Percentiles rank a stretch among this genome's conserved stretches.
Conservation (phyloP, 1,139 yeast genomes). For the Suhomyces terraborum region DNA sequence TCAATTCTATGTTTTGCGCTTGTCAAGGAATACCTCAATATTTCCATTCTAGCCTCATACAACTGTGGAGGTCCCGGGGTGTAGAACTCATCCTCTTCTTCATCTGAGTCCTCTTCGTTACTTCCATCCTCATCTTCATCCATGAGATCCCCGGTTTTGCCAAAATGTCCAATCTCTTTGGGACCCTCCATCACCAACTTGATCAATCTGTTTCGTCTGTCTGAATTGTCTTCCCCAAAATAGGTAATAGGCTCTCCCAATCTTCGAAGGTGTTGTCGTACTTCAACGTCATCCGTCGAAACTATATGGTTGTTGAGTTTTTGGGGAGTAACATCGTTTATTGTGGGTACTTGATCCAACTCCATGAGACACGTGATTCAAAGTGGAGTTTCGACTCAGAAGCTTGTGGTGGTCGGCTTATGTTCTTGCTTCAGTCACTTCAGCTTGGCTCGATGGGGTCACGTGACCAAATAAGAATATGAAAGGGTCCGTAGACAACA, state of each 20-base stretch:
- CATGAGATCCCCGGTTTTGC: conserved; percentile 20
- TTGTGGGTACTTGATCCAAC: background rate
- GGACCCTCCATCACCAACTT: conserved; percentile 33
- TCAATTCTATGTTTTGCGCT: conserved; percentile 47
- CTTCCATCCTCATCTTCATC: conserved; percentile 26
- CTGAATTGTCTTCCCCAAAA: conserved; percentile 63
- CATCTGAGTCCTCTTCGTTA: conserved; percentile 40
- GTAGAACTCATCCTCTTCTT: conserved; percentile 76
- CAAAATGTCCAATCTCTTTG: conserved; percentile 21
- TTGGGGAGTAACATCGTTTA: background rate
- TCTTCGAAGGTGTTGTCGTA: conserved; percentile 47
- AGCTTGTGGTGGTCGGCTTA: no score
- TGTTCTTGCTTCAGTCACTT: no score
- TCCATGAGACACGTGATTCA: background rate
- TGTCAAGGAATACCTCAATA: conserved; percentile 54
- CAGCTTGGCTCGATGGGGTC: no score
- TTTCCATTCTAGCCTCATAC: conserved; percentile 50
- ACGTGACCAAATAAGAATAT: no score
- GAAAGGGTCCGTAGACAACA: no score
- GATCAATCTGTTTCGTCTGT: conserved; percentile 58
- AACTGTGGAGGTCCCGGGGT: conserved; percentile 75
- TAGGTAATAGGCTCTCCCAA: conserved; percentile 61
- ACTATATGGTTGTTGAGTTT: conserved; percentile 23
- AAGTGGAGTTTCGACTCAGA: background rate
- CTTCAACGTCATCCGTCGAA: conserved; percentile 68